Percentiles rank a stretch among this genome's conserved stretches.
These are phyloP conservation scores for Pestalotiopsis sp. DNA, from an alignment of 2,329 filamentous ascomycete species.

Conservation along the genomic window DNA sequence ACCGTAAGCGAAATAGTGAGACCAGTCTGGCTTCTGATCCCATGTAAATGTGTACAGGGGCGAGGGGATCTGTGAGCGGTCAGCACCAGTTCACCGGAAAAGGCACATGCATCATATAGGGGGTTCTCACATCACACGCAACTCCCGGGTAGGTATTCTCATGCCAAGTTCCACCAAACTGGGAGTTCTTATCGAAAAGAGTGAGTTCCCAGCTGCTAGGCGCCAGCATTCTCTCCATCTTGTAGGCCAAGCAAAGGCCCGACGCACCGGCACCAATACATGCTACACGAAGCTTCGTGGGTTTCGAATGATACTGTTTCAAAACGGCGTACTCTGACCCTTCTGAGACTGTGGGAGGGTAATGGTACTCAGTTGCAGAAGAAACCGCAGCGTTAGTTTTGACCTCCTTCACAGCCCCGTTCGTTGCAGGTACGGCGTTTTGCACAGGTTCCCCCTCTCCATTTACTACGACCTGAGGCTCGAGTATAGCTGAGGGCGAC, in stretches of 20 bases:
- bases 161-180: slow-evolving; percentile 29
- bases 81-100: not conserved
- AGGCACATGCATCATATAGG: not conserved
- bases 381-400: slow-evolving; percentile 13
- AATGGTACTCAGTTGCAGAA: slow-evolving; percentile 21
- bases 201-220: slow-evolving; percentile 31
- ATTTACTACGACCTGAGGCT: slow-evolving; percentile 2
- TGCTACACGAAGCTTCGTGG: slow-evolving; percentile 33
- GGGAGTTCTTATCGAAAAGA: slow-evolving; percentile 35
- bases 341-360: slow-evolving; percentile 23
- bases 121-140: slow-evolving; percentile 18
- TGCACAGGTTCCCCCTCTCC: not conserved
- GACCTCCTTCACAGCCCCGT: slow-evolving; percentile 6
- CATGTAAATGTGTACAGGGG: slow-evolving; percentile 24
- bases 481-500: not conserved
- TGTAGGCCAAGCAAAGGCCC: slow-evolving; percentile 31
- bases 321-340: slow-evolving; percentile 29
- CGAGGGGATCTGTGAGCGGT: slow-evolving; percentile 16
- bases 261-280: slow-evolving; percentile 33
- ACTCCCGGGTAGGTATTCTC: slow-evolving; percentile 28
- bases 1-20: slow-evolving; percentile 27
- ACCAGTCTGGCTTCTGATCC: slow-evolving; percentile 33
- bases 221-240: slow-evolving; percentile 30
- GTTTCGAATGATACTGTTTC: slow-evolving; percentile 37
- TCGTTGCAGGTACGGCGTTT: not conserved